Evolutionary conservation across 2,329 filamentous ascomycete species (phyloP).

Genomic region (Lasiodiplodia citricola): DNA sequence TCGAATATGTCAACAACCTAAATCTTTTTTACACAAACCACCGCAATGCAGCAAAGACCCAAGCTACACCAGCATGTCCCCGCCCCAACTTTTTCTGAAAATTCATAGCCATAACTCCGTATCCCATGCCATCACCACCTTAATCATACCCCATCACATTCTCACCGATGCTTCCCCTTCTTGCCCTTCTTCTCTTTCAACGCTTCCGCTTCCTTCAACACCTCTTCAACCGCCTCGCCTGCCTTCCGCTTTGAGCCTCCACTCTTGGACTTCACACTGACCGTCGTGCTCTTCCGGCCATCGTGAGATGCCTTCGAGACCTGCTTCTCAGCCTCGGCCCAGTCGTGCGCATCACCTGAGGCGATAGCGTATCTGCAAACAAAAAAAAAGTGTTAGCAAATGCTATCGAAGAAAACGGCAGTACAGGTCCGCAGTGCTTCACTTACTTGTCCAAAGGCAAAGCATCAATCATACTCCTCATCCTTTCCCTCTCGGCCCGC

Average conservation of each 20-base stretch:
- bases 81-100: not conserved
- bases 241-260: slow-evolving; percentile 71
- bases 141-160: too few relatives aligned
- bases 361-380: slow-evolving; percentile 49
- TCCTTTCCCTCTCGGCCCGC: slow-evolving; percentile 74
- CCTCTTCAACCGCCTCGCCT: slow-evolving; percentile 58
- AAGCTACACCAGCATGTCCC: not conserved
- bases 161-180: slow-evolving; percentile 22
- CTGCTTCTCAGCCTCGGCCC: slow-evolving; percentile 74
- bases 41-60: not conserved
- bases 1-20: not conserved
- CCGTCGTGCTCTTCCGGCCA: slow-evolving; percentile 65
- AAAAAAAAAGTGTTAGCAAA: not conserved
- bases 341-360: slow-evolving; percentile 55
- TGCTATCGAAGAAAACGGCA: not conserved
- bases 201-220: slow-evolving; percentile 44
- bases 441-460: slow-evolving; percentile 84
- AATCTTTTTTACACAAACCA: not conserved
- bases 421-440: not conserved
- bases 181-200: slow-evolving; percentile 43
- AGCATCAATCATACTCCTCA: slow-evolving; percentile 87
- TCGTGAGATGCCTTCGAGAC: slow-evolving; percentile 58
- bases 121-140: not conserved
- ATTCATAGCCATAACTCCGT: not conserved
- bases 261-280: slow-evolving; percentile 83